These are phyloP conservation scores for Lipomyces orientalis DNA, from an alignment of 805 yeast genomes.

Conservation along the genomic window DNA sequence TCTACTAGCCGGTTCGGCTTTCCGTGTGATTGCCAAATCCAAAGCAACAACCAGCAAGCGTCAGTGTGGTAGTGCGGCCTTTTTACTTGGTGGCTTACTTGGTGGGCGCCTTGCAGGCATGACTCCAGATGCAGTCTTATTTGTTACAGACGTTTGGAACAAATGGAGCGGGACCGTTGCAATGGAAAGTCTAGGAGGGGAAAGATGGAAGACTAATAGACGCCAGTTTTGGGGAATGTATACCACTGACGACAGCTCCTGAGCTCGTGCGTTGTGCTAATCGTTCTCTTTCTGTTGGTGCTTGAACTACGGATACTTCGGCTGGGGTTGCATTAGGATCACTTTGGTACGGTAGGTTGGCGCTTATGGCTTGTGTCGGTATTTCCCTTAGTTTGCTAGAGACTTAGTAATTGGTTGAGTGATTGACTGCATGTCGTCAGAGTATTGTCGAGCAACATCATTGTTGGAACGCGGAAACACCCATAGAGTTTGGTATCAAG, in stretches of 20 bases:
- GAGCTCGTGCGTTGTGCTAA: not conserved
- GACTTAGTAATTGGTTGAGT: not conserved
- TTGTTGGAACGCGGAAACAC: no score
- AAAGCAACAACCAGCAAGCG: constrained; percentile 11
- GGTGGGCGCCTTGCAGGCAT: constrained; percentile 24
- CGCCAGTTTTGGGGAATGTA: constrained; percentile 25
- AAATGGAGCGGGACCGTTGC: not conserved
- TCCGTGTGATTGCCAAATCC: constrained; percentile 18
- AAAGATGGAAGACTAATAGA: constrained; percentile 5
- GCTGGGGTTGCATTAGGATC: not conserved
- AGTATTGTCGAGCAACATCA: no score
- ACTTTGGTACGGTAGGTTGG: not conserved
- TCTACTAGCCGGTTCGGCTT: constrained; percentile 7
- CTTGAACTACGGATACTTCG: not conserved
- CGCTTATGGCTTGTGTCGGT: not conserved
- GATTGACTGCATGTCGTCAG: not conserved
- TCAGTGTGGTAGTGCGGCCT: constrained; percentile 21
- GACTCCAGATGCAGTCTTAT: constrained; percentile 15
- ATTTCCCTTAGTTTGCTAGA: not conserved
- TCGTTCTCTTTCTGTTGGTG: not conserved
- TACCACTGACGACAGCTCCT: not conserved
- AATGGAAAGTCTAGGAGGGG: not conserved
- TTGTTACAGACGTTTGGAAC: constrained; percentile 2
- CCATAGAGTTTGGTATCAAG: no score
- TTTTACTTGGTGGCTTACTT: constrained; percentile 19